Evolutionary conservation across 352 stramenopile genomes (phyloP).

Genomic region (Thraustochytrium striatum): DNA sequence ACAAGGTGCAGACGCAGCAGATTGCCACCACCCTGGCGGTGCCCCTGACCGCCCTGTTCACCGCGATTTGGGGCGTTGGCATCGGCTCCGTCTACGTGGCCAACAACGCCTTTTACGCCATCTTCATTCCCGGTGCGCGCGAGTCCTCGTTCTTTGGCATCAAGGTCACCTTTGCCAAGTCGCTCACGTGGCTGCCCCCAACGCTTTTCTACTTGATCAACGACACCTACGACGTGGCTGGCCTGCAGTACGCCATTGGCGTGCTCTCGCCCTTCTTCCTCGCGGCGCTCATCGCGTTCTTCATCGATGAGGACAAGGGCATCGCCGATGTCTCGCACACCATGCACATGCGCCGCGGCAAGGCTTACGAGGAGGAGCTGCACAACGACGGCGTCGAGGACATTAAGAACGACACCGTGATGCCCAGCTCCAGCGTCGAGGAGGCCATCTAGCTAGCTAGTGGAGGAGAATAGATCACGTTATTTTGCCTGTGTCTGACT

Average conservation of each 20-base stretch:
- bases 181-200: constrained; percentile 22
- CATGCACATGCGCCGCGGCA: constrained; percentile 7
- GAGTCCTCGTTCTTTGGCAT: constrained; percentile 29
- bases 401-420: no score
- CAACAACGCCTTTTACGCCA: constrained; percentile 7
- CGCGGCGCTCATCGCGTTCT: constrained; percentile 16
- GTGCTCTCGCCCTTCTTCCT: constrained; percentile 10
- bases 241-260: constrained; percentile 18
- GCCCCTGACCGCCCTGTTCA: neutral
- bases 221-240: neutral
- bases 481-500: no score
- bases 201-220: constrained; percentile 35
- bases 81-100: constrained; percentile 20
- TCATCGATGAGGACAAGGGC: constrained; percentile 39
- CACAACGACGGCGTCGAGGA: no score
- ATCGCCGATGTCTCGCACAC: constrained; percentile 6
- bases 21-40: neutral
- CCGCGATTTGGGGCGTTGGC: constrained; percentile 11
- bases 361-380: neutral
- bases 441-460: no score
- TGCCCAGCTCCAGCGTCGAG: no score
- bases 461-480: no score
- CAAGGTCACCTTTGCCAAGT: constrained; percentile 32
- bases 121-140: constrained; percentile 19
- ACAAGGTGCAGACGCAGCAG: constrained; percentile 9